These are phyloP conservation scores for Pulicaria dysenterica DNA, from an alignment of 129 eudicot genomes.

Conservation along the genomic window DNA sequence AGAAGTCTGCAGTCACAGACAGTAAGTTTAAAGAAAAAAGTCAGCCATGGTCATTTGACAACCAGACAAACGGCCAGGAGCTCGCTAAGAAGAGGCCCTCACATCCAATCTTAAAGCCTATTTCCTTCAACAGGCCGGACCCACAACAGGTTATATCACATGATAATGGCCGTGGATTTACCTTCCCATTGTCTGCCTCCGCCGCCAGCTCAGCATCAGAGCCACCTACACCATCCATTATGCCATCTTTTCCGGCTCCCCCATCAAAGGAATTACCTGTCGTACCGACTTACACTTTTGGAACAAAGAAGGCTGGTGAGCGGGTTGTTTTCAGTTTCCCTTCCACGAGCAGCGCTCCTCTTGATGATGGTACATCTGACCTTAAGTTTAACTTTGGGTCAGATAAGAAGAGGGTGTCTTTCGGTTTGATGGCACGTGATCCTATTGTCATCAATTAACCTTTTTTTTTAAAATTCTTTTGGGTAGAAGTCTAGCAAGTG, in stretches of 20 bases:
- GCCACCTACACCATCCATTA: conserved; percentile 88
- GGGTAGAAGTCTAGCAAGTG: conserved; percentile 14
- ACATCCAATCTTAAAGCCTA: conserved; percentile 58
- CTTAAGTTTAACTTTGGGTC: conserved; percentile 80
- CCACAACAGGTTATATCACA: conserved; percentile 43
- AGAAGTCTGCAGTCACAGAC: conserved; percentile 23
- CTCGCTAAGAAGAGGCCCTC: conserved; percentile 37
- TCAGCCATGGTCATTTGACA: conserved; percentile 36
- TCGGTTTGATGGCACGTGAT: conserved; percentile 51
- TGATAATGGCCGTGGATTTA: conserved; percentile 57
- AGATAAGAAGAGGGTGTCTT: conserved; percentile 59
- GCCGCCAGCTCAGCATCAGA: conserved; percentile 55
- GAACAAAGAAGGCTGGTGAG: conserved; percentile 47
- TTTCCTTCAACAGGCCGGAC: conserved; percentile 51
- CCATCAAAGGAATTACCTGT: conserved; percentile 39
- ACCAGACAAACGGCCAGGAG: conserved; percentile 43
- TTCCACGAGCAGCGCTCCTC: conserved; percentile 52
- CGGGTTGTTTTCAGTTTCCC: conserved; percentile 71
- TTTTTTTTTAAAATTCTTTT: conserved; percentile 13
- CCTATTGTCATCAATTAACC: conserved; percentile 40
- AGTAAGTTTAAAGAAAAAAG: conserved; percentile 30
- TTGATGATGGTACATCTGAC: conserved; percentile 48
- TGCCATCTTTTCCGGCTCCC: conserved; percentile 53
- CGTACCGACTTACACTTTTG: conserved; percentile 64
- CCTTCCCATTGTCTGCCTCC: conserved; percentile 62